Evolutionary conservation across 1,284 basidiomycete species (phyloP), one percentile per base, ranked within the genome.

Genomic region (Boletellus deceptivus): DNA sequence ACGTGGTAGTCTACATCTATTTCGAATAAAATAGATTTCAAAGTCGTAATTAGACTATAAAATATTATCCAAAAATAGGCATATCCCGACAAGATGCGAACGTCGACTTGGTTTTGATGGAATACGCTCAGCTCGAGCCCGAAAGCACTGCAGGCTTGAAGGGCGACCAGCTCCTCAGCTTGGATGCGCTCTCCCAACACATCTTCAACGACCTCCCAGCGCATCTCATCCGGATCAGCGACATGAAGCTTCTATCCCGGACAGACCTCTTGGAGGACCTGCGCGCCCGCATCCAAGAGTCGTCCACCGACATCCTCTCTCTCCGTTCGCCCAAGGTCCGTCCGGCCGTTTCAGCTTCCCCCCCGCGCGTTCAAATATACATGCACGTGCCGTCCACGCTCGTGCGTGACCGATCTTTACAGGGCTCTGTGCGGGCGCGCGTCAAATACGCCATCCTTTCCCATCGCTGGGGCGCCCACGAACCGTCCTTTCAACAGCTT

Each of bases 151-250:
- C 20, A 4, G 20, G 20, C 20, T 20, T 20, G 20, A 20, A 44
- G 53, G 47, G 48, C 16, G 17, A 22, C 25, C 40, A 41, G 13
- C 53, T 56, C 31, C 57, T 59, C 27, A n/a, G n/a, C n/a, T n/a
- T n/a, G n/a, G 34, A 59, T 25, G 8, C 24, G 4, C 53, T 56
- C 38, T 25, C 38, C 27, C 57, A 53, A 36, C 54, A 58, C 11
- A 20, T 58, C 39, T 60, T 54, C 55, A 59, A 57, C 4, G 42
- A 60, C 7, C 50, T 59, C 27, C 58, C 56, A 9, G 14, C 46
- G 33, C 50, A 57, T 34, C 56, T 57, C 35, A 57, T 57, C 25
- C 36, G 50, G 6, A n/a, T 49, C 29, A 17, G 36, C 6, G 58
- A 57, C 47, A 31, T 54, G 55, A 59, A 45, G 11, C 29, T 59